Evolutionary conservation across 2,329 filamentous ascomycete species (phyloP).

Genomic region (Diaporthe citrichinensis): DNA sequence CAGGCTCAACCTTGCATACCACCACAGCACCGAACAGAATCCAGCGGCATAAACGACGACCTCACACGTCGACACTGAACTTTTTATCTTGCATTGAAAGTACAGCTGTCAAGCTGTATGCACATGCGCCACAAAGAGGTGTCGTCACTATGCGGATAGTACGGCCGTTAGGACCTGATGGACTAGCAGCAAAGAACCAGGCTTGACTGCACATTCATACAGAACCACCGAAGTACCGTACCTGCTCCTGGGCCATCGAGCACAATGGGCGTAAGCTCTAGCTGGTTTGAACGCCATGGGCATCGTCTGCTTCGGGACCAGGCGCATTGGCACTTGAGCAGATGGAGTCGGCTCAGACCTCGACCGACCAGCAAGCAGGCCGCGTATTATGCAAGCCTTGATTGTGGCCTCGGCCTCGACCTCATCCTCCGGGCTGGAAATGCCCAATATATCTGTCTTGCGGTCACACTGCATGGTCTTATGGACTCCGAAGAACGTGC

Average conservation of each 20-base stretch:
- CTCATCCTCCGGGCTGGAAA: neutral
- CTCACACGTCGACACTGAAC: neutral
- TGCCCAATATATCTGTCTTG: constrained; percentile 2
- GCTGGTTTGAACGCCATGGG: neutral
- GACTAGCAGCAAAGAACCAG: neutral
- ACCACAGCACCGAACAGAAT: neutral
- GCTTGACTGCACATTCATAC: neutral
- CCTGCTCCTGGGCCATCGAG: neutral
- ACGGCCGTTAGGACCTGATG: neutral
- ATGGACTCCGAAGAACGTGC: neutral
- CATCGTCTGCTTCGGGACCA: neutral
- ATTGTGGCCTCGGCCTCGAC: constrained; percentile 12
- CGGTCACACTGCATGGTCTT: neutral
- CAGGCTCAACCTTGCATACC: constrained; percentile 1
- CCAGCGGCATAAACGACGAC: neutral
- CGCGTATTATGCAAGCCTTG: constrained; percentile 12
- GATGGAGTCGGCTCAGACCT: neutral
- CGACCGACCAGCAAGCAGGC: neutral
- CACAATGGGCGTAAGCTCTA: neutral
- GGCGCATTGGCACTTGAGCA: neutral
- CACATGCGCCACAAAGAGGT: neutral
- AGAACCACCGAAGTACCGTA: neutral
- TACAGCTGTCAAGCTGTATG: constrained; percentile 30
- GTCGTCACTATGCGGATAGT: neutral
- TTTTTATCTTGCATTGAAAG: constrained; percentile 1